phyloP scores from a whole-genome alignment of 768 basidiomycete species.

The Chiua virens region DNA sequence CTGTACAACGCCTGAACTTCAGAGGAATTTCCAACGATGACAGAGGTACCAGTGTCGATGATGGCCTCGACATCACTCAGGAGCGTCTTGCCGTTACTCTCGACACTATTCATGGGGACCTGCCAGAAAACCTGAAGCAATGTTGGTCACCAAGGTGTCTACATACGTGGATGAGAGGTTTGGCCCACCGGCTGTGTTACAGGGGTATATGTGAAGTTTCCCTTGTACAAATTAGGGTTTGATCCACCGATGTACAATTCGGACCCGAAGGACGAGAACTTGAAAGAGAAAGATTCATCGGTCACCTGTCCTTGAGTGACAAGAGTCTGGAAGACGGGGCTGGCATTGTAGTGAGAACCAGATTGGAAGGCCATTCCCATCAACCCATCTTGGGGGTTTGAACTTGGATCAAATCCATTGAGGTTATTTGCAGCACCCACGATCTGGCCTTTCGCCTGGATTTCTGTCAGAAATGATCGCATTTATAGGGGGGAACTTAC shows the following conservation, averaged over 20 bases:
- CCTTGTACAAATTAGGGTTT: slow-evolving; percentile 36
- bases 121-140: slow-evolving; percentile 3
- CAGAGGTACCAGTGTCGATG: slow-evolving; percentile 15
- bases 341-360: slow-evolving; percentile 34
- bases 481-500: slow-evolving; percentile 1
- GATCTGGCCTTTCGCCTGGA: slow-evolving; percentile 11
- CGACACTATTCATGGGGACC: not conserved
- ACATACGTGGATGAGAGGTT: not conserved
- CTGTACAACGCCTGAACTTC: slow-evolving; percentile 22
- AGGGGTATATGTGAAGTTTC: slow-evolving; percentile 32
- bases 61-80: not conserved
- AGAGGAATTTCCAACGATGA: not conserved
- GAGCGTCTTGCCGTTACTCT: not conserved
- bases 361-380: slow-evolving; percentile 44
- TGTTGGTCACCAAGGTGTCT: not conserved
- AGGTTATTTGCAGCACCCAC: slow-evolving; percentile 12
- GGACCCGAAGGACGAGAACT: not conserved
- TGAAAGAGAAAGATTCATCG: not conserved
- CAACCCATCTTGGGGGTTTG: slow-evolving; percentile 23
- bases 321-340: slow-evolving; percentile 36
- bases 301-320: not conserved
- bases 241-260: slow-evolving; percentile 42
- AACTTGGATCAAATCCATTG: not conserved
- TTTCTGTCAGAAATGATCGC: not conserved
- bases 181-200: slow-evolving; percentile 22